Evolutionary conservation across 2,329 filamentous ascomycete genomes (phyloP).

Genomic region (Thelonectria rubi): DNA sequence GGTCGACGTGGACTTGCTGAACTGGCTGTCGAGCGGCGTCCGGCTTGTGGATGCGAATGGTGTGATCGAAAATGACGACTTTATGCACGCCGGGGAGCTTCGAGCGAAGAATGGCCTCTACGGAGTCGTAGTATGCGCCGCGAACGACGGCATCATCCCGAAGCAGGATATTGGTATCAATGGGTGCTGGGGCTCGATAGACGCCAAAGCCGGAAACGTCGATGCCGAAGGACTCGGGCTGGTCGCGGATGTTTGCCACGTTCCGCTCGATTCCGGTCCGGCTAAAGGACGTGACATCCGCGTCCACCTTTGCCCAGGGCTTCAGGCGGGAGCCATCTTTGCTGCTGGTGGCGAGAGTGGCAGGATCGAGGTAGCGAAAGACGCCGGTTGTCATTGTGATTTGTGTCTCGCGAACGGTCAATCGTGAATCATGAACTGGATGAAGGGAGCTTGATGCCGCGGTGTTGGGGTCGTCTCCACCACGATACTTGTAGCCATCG

Average conservation of each 20-base stretch:
- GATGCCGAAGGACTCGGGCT: constrained; percentile 28
- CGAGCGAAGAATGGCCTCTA: constrained; percentile 64
- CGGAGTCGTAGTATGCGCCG: constrained; percentile 67
- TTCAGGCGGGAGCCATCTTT: neutral
- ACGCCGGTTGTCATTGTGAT: constrained; percentile 24
- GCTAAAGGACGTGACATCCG: constrained; percentile 33
- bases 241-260: constrained; percentile 36
- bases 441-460: too few relatives aligned
- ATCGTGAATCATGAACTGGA: neutral
- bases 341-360: constrained; percentile 12
- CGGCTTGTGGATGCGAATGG: constrained; percentile 67
- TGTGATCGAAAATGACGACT: constrained; percentile 77
- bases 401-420: too few relatives aligned
- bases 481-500: too few relatives aligned
- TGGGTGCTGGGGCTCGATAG: constrained; percentile 49
- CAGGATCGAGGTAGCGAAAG: constrained; percentile 25
- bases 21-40: constrained; percentile 69
- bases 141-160: constrained; percentile 64
- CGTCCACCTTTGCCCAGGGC: constrained; percentile 39
- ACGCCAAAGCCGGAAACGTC: constrained; percentile 41
- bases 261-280: constrained; percentile 33
- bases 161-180: constrained; percentile 56
- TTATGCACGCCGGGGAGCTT: constrained; percentile 66
- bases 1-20: constrained; percentile 76
- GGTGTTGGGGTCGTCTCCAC: neutral